phyloP scores from a whole-genome alignment of 1,139 yeast species.

The Blastobotrys aristatus region DNA sequence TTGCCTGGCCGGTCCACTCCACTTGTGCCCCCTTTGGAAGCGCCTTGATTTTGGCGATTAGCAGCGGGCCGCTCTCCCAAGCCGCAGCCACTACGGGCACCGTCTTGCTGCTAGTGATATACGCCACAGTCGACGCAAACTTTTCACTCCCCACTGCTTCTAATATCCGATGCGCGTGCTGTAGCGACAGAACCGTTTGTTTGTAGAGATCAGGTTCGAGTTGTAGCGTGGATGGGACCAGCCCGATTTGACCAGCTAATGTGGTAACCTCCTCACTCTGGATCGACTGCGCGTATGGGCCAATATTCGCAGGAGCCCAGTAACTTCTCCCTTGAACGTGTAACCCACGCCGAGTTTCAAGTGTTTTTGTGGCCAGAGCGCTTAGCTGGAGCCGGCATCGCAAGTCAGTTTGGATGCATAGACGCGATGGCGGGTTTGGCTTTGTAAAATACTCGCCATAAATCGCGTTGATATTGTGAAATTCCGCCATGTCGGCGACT shows the following conservation, averaged over 20 bases:
- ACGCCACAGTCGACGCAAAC: conserved; percentile 51
- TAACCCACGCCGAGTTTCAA: conserved; percentile 45
- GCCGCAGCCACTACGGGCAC: conserved; percentile 35
- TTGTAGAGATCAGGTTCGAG: conserved; percentile 20
- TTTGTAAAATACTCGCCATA: conserved; percentile 46
- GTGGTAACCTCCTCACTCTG: conserved; percentile 49
- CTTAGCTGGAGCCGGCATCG: conserved; percentile 50
- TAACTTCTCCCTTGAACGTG: conserved; percentile 89
- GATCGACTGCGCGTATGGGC: conserved; percentile 90
- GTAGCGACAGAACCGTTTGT: conserved; percentile 56
- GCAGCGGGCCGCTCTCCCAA: conserved; percentile 36
- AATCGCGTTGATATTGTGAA: conserved; percentile 53
- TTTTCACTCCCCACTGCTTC: conserved; percentile 15
- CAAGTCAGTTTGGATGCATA: conserved; percentile 65
- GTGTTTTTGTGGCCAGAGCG: conserved; percentile 38
- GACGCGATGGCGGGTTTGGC: conserved; percentile 80
- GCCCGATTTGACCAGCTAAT: conserved; percentile 90
- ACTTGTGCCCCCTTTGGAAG: conserved; percentile 67
- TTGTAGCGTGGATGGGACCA: conserved; percentile 66
- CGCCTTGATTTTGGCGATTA: conserved; percentile 51
- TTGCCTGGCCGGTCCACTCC: conserved; percentile 57
- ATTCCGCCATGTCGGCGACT: conserved; percentile 59
- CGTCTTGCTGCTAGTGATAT: conserved; percentile 39
- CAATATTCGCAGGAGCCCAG: conserved; percentile 98
- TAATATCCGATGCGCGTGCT: conserved; percentile 40